Conservation (phyloP, 1,284 basidiomycete species). For the Microbotryomycetes sp. region DNA sequence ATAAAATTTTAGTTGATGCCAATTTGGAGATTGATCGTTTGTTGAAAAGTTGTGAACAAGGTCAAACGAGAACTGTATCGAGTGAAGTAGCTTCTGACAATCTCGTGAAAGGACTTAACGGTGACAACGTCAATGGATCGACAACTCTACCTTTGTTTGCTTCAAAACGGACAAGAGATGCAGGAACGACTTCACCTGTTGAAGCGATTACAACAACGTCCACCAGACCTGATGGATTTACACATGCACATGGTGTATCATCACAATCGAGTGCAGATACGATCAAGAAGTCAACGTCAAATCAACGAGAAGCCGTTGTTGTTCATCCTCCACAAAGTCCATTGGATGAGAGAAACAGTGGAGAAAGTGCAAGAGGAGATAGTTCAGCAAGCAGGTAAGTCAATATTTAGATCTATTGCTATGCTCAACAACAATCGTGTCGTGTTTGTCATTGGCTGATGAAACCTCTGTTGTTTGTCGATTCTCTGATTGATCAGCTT, state of each 20-base stretch:
- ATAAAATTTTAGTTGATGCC: conserved; percentile 70
- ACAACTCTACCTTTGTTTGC: not conserved
- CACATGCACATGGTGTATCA: not conserved
- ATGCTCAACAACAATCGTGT: too few species aligned
- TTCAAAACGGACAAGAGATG: too few species aligned
- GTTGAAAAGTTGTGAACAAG: conserved; percentile 59
- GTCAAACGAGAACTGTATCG: conserved; percentile 4
- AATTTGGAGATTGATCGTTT: conserved; percentile 74
- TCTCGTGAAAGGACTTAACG: too few species aligned
- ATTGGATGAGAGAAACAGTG: not conserved
- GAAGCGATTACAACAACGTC: not conserved
- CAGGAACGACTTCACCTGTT: too few species aligned
- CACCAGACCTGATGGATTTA: not conserved
- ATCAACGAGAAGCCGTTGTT: too few species aligned
- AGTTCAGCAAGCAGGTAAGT: not conserved
- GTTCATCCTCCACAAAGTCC: too few species aligned
- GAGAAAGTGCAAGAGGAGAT: not conserved
- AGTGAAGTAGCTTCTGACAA: too few species aligned
- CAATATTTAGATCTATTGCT: not conserved
- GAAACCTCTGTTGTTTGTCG: too few species aligned
- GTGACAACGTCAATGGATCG: too few species aligned
- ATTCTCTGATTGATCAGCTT: too few species aligned
- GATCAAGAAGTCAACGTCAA: not conserved
- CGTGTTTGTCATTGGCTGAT: too few species aligned
- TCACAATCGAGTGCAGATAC: not conserved